A percentile compares a stretch with the other conserved stretches of the same genome.
phyloP scores from a whole-genome alignment of 2,329 filamentous ascomycete genomes.

The Botrytis byssoidea region DNA sequence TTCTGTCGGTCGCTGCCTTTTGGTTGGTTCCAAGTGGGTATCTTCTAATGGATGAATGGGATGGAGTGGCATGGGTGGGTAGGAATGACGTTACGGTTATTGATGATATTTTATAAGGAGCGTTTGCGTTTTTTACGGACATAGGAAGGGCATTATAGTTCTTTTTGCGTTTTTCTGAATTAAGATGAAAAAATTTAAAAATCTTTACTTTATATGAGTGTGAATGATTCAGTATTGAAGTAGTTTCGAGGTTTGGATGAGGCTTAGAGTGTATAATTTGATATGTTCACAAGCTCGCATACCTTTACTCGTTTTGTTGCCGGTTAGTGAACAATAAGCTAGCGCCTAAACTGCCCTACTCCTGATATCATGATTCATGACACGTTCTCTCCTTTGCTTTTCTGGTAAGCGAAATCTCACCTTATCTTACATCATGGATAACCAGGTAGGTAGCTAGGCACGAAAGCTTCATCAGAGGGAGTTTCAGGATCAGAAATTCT shows the following conservation, averaged over 20 bases:
- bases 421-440: too few relatives aligned
- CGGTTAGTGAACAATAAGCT: not conserved
- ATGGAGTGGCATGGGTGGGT: not conserved
- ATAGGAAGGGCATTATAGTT: not conserved
- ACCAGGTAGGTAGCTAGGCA: too few relatives aligned
- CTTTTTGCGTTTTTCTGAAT: not conserved
- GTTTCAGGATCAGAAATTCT: too few relatives aligned
- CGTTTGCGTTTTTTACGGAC: constrained; percentile 1
- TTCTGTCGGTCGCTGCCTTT: constrained; percentile 8
- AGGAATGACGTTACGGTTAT: constrained; percentile 7
- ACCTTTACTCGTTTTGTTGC: not conserved
- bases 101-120: constrained; percentile 9
- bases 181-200: not conserved
- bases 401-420: not conserved
- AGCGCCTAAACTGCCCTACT: not conserved
- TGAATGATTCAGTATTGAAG: not conserved
- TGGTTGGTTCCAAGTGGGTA: not conserved
- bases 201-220: not conserved
- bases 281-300: not conserved
- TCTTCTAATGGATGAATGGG: not conserved
- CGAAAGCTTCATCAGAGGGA: too few relatives aligned
- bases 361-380: not conserved
- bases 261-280: not conserved
- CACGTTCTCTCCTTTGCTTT: not conserved
- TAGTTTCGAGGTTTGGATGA: not conserved